These are phyloP conservation scores for Protomyces arabidopsidicola DNA, from an alignment of 1,139 yeast species.

Conservation along the genomic window DNA sequence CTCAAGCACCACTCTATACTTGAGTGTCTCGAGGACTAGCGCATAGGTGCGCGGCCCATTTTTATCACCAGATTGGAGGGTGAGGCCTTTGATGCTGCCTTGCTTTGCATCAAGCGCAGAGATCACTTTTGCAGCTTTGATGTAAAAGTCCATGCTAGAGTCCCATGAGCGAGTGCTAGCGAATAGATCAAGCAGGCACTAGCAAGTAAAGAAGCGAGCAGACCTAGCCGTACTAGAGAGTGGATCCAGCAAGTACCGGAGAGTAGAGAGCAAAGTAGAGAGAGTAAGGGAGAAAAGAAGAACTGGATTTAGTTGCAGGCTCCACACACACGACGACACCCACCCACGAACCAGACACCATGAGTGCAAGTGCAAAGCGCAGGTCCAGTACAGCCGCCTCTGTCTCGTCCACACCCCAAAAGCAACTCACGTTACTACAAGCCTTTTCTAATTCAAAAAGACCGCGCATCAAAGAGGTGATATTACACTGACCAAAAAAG, in stretches of 20 bases:
- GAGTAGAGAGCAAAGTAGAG: background rate
- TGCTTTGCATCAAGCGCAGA: slow-evolving; percentile 25
- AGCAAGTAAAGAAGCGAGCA: too few relatives aligned
- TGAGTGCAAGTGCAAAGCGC: background rate
- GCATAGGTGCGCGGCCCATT: slow-evolving; percentile 29
- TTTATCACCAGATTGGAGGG: slow-evolving; percentile 22
- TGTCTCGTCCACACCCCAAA: slow-evolving; percentile 3
- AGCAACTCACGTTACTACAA: slow-evolving; percentile 13
- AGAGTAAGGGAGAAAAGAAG: too few relatives aligned
- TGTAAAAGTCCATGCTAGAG: slow-evolving; percentile 29
- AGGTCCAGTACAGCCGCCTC: slow-evolving; percentile 1
- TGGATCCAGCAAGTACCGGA: background rate
- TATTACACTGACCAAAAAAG: background rate
- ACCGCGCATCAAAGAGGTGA: background rate
- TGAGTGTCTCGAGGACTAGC: slow-evolving; percentile 31
- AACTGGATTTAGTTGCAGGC: background rate
- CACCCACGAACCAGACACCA: background rate
- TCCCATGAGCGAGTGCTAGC: too few relatives aligned
- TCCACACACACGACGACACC: background rate
- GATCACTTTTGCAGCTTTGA: slow-evolving; percentile 26
- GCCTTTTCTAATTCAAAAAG: slow-evolving; percentile 18
- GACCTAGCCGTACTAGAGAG: too few relatives aligned
- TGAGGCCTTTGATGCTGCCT: slow-evolving; percentile 29
- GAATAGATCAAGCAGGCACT: too few relatives aligned
- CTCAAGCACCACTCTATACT: slow-evolving; percentile 34